Evolutionary conservation across 2,329 filamentous ascomycete genomes (phyloP), one percentile per base, ranked within the genome.

Genomic region (Amauroascus niger): DNA sequence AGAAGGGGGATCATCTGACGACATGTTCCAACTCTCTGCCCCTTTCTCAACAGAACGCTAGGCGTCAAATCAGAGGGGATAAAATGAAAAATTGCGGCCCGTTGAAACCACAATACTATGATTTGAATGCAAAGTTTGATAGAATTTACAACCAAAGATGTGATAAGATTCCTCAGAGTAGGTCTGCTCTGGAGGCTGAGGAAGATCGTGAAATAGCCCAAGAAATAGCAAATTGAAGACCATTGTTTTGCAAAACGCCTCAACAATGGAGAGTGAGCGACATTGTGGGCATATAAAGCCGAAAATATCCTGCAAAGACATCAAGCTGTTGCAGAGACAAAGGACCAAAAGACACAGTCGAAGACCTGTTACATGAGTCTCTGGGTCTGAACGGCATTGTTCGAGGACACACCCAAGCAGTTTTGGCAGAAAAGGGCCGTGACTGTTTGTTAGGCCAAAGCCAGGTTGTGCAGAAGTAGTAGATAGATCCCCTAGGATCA

Each of bases 201-300:
- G 49, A 58, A 16, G 55, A 60, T 45, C 52, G 56, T n/a, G 62
- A 70, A 18, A 57, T 59, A 18, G 67, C 72, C 49, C 71, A 70
- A 70, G 58, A 70, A 28, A 45, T 72, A 60, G 1, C 67, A 71
- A 52, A 58, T 65, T 1, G 59, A 62, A 33, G 53, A 52, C 3
- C 49, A 59, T 22, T 63, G 70, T 1, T 66, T 65, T 0, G 14
- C 55, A 1, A 62, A 67, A 30, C 59, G 67, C 3, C 73, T 68
- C 50, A 63, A 73, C 49, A 43, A 64, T 3, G 55, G 64, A 2
- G 3, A 9, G 16, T 6, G 24, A 5, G 11, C 7, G 22, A 46
- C 50, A 52, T 39, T 26, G 43, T 52, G 18, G 41, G 18, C 11
- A 6, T 18, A 52, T 52, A 46, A 52, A 52, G 50, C 18, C 30